These are phyloP conservation scores for Otatea glauca DNA, from an alignment of 176 grass and related monocot genomes.

Conservation along the genomic window DNA sequence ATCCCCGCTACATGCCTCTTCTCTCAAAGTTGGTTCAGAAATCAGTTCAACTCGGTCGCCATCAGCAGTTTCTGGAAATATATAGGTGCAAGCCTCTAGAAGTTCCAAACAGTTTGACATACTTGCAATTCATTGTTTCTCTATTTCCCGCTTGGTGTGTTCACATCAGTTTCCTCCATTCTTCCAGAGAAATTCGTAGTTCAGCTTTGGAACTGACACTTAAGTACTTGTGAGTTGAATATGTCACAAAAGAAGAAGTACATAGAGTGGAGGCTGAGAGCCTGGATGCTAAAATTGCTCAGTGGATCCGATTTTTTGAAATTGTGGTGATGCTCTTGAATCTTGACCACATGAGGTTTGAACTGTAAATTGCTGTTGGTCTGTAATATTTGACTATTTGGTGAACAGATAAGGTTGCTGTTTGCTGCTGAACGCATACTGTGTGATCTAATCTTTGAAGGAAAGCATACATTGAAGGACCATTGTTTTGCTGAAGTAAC, in stretches of 20 bases:
- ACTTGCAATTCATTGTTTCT: neutral
- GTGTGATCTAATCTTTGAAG: constrained; percentile 66
- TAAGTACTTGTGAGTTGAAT: constrained; percentile 60
- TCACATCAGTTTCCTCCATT: neutral
- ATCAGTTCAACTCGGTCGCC: constrained; percentile 57
- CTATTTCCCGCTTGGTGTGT: neutral
- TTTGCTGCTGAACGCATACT: constrained; percentile 68
- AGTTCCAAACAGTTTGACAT: neutral
- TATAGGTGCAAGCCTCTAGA: constrained; percentile 53
- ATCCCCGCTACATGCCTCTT: constrained; percentile 47
- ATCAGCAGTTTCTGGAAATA: constrained; percentile 58
- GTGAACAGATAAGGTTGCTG: constrained; percentile 64
- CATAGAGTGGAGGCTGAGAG: constrained; percentile 49
- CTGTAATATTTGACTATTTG: constrained; percentile 23
- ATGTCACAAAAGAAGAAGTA: constrained; percentile 60
- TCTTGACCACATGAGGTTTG: neutral
- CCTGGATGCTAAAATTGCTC: constrained; percentile 51
- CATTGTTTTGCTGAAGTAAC: constrained; percentile 70
- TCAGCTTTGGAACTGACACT: constrained; percentile 62
- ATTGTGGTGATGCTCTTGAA: constrained; percentile 56
- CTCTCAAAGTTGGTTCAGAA: constrained; percentile 58
- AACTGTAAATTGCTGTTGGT: neutral
- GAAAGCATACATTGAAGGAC: constrained; percentile 47
- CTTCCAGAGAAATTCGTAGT: constrained; percentile 51
- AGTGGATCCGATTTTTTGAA: constrained; percentile 58